These are phyloP conservation scores for Colletotrichum simmondsii DNA, from an alignment of 2,329 filamentous ascomycete genomes.

Conservation along the genomic window DNA sequence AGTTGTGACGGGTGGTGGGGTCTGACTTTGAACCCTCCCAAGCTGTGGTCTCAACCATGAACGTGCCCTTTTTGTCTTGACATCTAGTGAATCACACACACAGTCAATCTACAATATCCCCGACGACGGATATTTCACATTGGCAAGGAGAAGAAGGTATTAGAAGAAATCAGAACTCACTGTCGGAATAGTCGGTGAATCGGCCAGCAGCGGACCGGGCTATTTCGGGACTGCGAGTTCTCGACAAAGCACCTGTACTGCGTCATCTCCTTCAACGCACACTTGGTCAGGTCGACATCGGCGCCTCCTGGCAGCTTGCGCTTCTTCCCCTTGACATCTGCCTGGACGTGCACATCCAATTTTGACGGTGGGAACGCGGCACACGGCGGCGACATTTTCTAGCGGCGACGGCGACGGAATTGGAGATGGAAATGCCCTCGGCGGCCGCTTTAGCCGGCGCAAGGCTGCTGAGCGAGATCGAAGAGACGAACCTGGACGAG, in stretches of 20 bases:
- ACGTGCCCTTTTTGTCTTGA: conserved; percentile 65
- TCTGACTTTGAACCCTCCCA: conserved; percentile 59
- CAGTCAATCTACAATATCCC: not conserved
- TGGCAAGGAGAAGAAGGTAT: not conserved
- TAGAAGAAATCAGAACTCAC: conserved; percentile 52
- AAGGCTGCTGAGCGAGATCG: conserved; percentile 64
- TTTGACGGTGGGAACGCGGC: conserved; percentile 63
- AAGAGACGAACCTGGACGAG: conserved; percentile 69
- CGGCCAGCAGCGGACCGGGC: conserved; percentile 65
- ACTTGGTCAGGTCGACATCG: conserved; percentile 63
- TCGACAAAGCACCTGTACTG: conserved; percentile 71
- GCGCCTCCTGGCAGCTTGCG: conserved; percentile 58
- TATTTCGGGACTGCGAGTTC: conserved; percentile 55
- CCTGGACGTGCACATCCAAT: conserved; percentile 61
- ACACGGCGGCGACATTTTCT: conserved; percentile 68
- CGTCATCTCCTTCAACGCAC: conserved; percentile 67
- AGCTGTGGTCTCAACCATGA: conserved; percentile 72
- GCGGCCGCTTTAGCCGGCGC: conserved; percentile 58
- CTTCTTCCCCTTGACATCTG: conserved; percentile 58
- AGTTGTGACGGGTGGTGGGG: not conserved
- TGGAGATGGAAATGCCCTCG: conserved; percentile 42
- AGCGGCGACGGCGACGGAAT: not conserved
- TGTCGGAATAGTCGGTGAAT: conserved; percentile 69
- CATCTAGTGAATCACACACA: conserved; percentile 55
- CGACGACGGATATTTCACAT: not conserved